Base-by-base conservation (phyloP, 495 filamentous ascomycete species). In the Aspergillus sclerotioniger region DNA sequence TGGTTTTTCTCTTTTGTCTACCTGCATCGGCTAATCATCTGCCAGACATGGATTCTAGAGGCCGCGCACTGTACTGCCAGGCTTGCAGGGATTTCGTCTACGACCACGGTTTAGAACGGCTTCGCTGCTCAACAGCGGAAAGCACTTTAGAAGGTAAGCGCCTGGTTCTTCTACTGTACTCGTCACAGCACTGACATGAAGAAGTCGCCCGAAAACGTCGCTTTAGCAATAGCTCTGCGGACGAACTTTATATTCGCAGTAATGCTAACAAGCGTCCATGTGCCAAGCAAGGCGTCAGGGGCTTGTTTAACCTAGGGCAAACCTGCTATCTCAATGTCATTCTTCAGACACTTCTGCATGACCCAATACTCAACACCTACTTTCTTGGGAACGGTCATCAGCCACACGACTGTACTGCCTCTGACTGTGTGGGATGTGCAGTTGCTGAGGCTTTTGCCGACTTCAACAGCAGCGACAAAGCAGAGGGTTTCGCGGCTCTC, bases 271-370 rank as follows among this genome's bases (percentile, higher is more conserved):
- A 73, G 54, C 76, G 75, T n/a, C 68, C 73, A 52, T 76, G 80
- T 59, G 61, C 72, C 46, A 74, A 73, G 41, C 66, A 80, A 64
- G 76, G 76, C 41, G 86, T 94, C 31, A 85, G 92, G 7, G 92
- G 92, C n/a, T 86, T 97, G 37, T 92, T 90, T 68, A 97, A 97
- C 68, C 90, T 95, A 70, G 92, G 92, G 13, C 88, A 90, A 17
- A 96, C 92, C 5, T 97, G 92, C 74, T 97, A 94, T 69, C 89
- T 96, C 80, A 92, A 90, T 59, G 91, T 96, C 29, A 87, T 96
- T 46, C 77, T 97, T 15, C 92, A 97, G 67, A 87, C 84, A 17
- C 81, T 97, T 46, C 79, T 96, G 31, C 92, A 96, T 71, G 95
- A 96, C 67, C 92, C 92, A 1, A 79, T 92, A 33, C 80, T 97